phyloP scores from a whole-genome alignment of 1,284 basidiomycete species.

The Cryptococcus deneoformans region DNA sequence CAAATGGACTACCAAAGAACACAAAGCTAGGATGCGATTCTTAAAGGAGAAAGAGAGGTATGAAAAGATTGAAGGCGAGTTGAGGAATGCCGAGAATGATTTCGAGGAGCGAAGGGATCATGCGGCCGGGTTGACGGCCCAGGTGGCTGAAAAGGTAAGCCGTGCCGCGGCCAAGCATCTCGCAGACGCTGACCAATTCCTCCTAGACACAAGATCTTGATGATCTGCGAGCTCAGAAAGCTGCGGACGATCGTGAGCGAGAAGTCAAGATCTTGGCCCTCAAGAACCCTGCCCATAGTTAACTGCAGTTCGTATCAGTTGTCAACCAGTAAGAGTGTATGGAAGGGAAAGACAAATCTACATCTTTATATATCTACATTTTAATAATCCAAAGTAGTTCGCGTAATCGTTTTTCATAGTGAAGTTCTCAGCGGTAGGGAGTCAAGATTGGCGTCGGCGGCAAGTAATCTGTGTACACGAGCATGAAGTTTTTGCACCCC shows the following conservation, averaged over 20 bases:
- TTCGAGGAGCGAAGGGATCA: constrained; percentile 48
- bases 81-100: constrained; percentile 48
- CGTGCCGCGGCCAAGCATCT: no score
- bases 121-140: constrained; percentile 41
- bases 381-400: no score
- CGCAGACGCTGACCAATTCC: background rate
- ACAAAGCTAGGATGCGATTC: constrained; percentile 49
- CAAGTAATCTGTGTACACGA: no score
- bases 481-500: no score
- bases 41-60: constrained; percentile 51
- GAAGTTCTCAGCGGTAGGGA: no score
- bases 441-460: no score
- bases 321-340: no score
- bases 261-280: constrained; percentile 48
- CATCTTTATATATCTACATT: no score
- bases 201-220: constrained; percentile 50
- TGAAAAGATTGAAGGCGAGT: constrained; percentile 45
- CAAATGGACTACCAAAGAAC: constrained; percentile 48
- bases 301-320: constrained; percentile 5
- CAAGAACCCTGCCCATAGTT: constrained; percentile 49
- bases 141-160: constrained; percentile 34
- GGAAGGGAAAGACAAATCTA: no score
- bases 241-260: constrained; percentile 39
- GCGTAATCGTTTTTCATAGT: no score
- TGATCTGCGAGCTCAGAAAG: constrained; percentile 46